phyloP scores from a whole-genome alignment of 2,329 filamentous ascomycete species.

The Plectosphaerella plurivora region DNA sequence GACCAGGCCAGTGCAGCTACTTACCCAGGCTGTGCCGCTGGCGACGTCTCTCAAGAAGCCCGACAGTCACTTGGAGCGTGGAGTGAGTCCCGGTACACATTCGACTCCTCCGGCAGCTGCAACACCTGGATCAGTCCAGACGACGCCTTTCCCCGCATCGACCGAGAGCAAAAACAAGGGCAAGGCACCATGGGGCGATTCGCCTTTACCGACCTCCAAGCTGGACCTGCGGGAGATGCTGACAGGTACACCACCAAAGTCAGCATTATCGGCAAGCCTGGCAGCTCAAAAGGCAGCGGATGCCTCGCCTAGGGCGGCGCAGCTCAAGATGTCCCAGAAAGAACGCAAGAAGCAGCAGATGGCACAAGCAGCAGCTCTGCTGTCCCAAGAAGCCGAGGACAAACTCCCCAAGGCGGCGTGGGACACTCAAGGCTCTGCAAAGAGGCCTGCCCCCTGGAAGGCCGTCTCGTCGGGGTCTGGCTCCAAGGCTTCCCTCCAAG shows the following conservation, averaged over 20 bases:
- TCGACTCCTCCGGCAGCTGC: not conserved
- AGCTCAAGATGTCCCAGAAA: constrained; percentile 77
- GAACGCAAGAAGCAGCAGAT: constrained; percentile 83
- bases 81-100: not conserved
- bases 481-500: constrained; percentile 45
- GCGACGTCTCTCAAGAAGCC: constrained; percentile 32
- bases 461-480: constrained; percentile 38
- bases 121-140: not conserved
- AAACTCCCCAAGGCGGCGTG: constrained; percentile 36
- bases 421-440: constrained; percentile 34
- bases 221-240: constrained; percentile 76
- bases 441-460: constrained; percentile 62
- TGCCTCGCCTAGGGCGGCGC: constrained; percentile 27
- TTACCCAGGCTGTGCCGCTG: constrained; percentile 7
- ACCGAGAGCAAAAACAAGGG: constrained; percentile 2
- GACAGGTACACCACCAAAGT: constrained; percentile 49
- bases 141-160: not conserved
- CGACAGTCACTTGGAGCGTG: constrained; percentile 18
- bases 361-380: constrained; percentile 48
- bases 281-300: constrained; percentile 45
- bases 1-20: not conserved
- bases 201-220: constrained; percentile 54
- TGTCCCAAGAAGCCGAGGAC: constrained; percentile 28
- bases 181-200: constrained; percentile 42
- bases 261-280: constrained; percentile 49